Evolutionary conservation across 495 filamentous ascomycete genomes (phyloP), one percentile per base, ranked within the genome.

Genomic region (Hypoxylon fuscum): DNA sequence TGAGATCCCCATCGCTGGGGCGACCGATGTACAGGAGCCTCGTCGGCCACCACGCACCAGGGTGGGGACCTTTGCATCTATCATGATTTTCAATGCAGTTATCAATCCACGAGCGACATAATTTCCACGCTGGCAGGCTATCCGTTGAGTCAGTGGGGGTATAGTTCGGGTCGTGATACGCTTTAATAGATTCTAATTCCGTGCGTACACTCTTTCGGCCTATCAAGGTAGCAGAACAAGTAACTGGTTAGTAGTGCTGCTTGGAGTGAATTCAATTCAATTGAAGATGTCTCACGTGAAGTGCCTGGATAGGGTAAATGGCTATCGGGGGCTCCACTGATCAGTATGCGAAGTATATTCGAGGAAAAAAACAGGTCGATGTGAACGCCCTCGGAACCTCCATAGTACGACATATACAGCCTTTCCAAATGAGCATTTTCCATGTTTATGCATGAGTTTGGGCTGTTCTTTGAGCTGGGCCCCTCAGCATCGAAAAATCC

Each of bases 61-160:
- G 11, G 31, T 27, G 32, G 17, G 32, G 21, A 17, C 22, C 14
- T 56, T 34, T 46, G 21, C 53, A 56, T 7, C 9, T 38, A 3
- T 41, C 15, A 21, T 56, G 53, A 21, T 56, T 47, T n/a, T 47
- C 25, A 27, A 22, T 47, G 43, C 53, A 56, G 12, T 47, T 41
- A 12, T 47, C 21, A 2, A 56, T 47, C 53, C 53, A 56, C 31
- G 21, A 38, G 20, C 53, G 43, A 47, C 53, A 56, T 41, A 56
- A 38, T 29, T 40, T 18, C 53, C 41, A 56, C 17, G 43, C 32
- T 21, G 18, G 1, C 5, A 14, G 20, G 15, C 14, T 31, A 31
- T 41, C 53, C 8, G 53, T 56, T 18, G 53, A 47, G n/a, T 27
- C 3, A 38, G 42, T 15, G 6, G 53, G 53, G 1, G 31, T 22